Evolutionary conservation across 805 yeast genomes (phyloP).

Genomic region (Lipomyces spencermartinsiae): DNA sequence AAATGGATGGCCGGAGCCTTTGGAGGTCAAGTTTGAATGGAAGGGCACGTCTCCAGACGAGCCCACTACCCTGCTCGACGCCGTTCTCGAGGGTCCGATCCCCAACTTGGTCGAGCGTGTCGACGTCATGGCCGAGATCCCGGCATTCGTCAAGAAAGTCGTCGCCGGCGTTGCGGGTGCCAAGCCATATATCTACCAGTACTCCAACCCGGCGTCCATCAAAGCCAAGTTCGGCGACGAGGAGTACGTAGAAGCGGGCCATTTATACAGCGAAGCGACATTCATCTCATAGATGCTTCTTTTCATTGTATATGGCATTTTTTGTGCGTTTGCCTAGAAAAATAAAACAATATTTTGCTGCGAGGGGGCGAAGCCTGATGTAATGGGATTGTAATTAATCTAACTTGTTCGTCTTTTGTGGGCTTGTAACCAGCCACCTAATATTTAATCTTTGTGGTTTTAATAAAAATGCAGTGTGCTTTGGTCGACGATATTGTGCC

Average conservation of each 20-base stretch:
- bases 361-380: background rate
- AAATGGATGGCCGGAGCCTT: slow-evolving; percentile 92
- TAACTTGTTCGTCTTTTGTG: background rate
- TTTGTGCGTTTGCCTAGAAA: background rate
- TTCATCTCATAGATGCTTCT: slow-evolving; percentile 57
- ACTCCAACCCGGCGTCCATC: slow-evolving; percentile 66
- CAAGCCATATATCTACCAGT: slow-evolving; percentile 96
- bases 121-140: slow-evolving; percentile 97
- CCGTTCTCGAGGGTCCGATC: slow-evolving; percentile 60
- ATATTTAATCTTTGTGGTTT: background rate
- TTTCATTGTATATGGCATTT: background rate
- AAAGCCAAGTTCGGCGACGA: slow-evolving; percentile 52
- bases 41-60: slow-evolving; percentile 59
- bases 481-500: background rate
- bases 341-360: background rate
- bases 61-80: slow-evolving; percentile 42
- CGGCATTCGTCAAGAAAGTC: slow-evolving; percentile 88
- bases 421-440: background rate
- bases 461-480: background rate
- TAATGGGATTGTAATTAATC: background rate
- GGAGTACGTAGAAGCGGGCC: slow-evolving; percentile 60
- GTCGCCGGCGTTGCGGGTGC: slow-evolving; percentile 96
- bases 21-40: slow-evolving; percentile 64
- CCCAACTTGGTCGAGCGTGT: slow-evolving; percentile 78
- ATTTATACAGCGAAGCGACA: slow-evolving; percentile 79